Evolutionary conservation across 179 eudicot genomes (phyloP), one percentile per base, ranked within the genome.

Genomic region (Heliamphora pulchella): DNA sequence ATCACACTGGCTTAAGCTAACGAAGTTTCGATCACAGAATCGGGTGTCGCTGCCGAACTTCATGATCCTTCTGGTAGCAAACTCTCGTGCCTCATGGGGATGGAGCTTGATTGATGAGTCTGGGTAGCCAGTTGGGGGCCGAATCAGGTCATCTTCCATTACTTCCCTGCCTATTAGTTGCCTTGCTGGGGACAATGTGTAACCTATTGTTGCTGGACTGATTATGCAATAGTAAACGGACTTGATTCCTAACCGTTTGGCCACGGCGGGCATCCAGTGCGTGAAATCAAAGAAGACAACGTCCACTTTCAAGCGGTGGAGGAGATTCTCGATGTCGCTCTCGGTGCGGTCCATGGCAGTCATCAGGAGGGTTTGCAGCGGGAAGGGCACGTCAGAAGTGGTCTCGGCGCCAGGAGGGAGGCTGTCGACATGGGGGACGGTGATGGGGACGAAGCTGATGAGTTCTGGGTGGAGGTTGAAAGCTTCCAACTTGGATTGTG

Each of bases 391-490:
- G 47, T 87, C 86, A 2, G 87, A 78, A 0, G 86, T 83, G 15
- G 89, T 85, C 75, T 87, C 80, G 5, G 87, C 82, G 13, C 81
- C 78, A 20, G 62, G 41, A 11, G 84, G 86, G 59, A 87, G 84
- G 15, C 87, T 86, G 14, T 73, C 43, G 1, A 87, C 81, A 0
- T 4, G 18, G 4, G 86, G 89, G 54, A 87, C 73, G 5, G 81
- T 66, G 80, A 87, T 51, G 2, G 87, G 87, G 8, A 82, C 71
- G 69, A 87, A 87, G 17, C 67, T 77, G 81, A 87, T 81, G 74
- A 84, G 86, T 57, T 81, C 20, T 1, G 89, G 87, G 50, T 85
- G 81, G 73, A 74, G 89, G 71, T 85, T 87, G 61, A 85, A 81
- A 48, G 77, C 59, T 31, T 76, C 47, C 10, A 87, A 41, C 62